phyloP scores from a whole-genome alignment of 352 stramenopile species.

The Phytopythium aichiense region DNA sequence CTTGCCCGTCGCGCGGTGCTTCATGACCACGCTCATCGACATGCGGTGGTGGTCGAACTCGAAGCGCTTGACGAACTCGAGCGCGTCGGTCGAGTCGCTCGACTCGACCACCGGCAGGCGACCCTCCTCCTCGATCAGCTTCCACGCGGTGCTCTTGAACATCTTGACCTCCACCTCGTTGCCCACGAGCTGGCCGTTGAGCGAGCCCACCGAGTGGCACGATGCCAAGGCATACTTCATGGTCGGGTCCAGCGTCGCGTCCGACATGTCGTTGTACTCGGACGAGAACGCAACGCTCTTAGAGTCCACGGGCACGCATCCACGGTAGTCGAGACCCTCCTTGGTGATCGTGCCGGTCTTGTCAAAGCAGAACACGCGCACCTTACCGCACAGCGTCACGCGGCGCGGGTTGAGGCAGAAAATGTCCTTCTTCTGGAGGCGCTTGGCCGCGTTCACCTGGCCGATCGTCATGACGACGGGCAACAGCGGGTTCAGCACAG shows the following conservation, averaged over 20 bases:
- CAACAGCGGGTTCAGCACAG: slow-evolving; percentile 78
- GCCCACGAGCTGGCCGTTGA: slow-evolving; percentile 73
- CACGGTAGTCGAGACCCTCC: slow-evolving; percentile 83
- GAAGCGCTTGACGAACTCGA: slow-evolving; percentile 87
- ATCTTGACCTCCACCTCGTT: slow-evolving; percentile 89
- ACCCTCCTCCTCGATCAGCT: slow-evolving; percentile 49
- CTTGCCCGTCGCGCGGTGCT: slow-evolving; percentile 45
- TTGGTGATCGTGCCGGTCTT: slow-evolving; percentile 93
- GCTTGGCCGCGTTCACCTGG: slow-evolving; percentile 81
- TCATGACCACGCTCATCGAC: slow-evolving; percentile 89
- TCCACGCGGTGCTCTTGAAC: slow-evolving; percentile 75
- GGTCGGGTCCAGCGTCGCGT: slow-evolving; percentile 22
- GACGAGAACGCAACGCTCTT: slow-evolving; percentile 31
- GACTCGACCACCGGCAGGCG: slow-evolving; percentile 41
- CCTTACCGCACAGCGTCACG: slow-evolving; percentile 89
- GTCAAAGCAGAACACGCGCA: slow-evolving; percentile 89
- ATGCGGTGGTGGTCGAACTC: slow-evolving; percentile 91
- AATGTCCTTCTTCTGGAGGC: slow-evolving; percentile 68
- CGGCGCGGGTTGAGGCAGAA: slow-evolving; percentile 81
- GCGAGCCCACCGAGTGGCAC: slow-evolving; percentile 76
- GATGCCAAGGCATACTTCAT: slow-evolving; percentile 73
- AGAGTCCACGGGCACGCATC: slow-evolving; percentile 48
- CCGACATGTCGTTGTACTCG: slow-evolving; percentile 61
- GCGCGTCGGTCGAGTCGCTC: slow-evolving; percentile 27
- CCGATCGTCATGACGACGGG: slow-evolving; percentile 88